Percentiles rank a stretch among this genome's conserved stretches.
Conservation (phyloP, 2,329 filamentous ascomycete species). For the Chrysosporium queenslandicum region DNA sequence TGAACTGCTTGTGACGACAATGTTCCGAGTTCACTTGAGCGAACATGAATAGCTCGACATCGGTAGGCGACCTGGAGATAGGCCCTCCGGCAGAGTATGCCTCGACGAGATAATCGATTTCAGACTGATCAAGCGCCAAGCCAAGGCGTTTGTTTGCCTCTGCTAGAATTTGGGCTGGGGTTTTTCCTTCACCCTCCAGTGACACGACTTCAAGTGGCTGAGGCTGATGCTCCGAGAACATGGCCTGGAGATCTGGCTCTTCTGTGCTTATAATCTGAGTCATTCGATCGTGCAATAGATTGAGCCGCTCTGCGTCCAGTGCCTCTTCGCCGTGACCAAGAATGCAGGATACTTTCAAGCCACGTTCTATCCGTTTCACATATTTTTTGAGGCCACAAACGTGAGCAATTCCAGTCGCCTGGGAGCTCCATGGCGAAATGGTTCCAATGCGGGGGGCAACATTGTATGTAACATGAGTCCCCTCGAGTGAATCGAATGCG, state of each 20-base stretch:
- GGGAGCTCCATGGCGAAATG: conserved; percentile 93
- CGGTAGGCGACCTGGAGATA: conserved; percentile 57
- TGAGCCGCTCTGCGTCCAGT: conserved; percentile 47
- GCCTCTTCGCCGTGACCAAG: conserved; percentile 48
- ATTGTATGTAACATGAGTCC: conserved; percentile 53
- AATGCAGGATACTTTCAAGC: conserved; percentile 61
- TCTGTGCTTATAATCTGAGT: conserved; percentile 66
- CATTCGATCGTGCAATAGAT: conserved; percentile 86
- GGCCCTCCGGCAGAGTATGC: conserved; percentile 57
- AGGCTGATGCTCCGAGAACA: conserved; percentile 65
- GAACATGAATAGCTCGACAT: conserved; percentile 98
- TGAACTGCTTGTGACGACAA: conserved; percentile 83
- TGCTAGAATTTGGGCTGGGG: conserved; percentile 61
- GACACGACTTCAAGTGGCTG: conserved; percentile 63
- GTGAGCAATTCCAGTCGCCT: conserved; percentile 85
- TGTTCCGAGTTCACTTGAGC: conserved; percentile 98
- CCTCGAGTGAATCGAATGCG: conserved; percentile 39
- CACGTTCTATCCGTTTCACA: conserved; percentile 73
- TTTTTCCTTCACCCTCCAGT: conserved; percentile 55
- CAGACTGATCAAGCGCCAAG: conserved; percentile 73
- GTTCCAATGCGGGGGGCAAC: conserved; percentile 69
- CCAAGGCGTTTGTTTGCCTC: conserved; percentile 77
- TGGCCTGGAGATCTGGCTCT: conserved; percentile 58
- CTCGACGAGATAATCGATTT: conserved; percentile 91
- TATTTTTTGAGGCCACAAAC: conserved; percentile 72